Percentiles rank a stretch among this genome's conserved stretches.
phyloP scores from a whole-genome alignment of 2,329 filamentous ascomycete genomes.

The Phialophora tarda region DNA sequence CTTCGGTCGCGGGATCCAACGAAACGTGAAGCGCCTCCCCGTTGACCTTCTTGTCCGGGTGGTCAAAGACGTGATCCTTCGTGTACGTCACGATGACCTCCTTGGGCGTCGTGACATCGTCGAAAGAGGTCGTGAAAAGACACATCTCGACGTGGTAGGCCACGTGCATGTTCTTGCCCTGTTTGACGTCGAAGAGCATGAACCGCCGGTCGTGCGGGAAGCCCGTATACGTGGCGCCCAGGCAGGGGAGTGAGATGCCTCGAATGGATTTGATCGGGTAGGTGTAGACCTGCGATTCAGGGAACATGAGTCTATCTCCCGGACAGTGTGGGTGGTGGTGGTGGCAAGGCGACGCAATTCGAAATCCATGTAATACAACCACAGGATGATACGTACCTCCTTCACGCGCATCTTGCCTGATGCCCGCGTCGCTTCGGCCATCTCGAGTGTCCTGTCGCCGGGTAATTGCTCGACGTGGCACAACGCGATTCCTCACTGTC shows the following conservation, averaged over 20 bases:
- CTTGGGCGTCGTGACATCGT: conserved; percentile 40
- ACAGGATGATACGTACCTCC: conserved; percentile 12
- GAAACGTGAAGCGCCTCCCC: conserved; percentile 60
- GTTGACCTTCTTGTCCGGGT: conserved; percentile 33
- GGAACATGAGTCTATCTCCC: background rate
- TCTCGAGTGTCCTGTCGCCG: background rate
- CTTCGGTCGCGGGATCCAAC: conserved; percentile 58
- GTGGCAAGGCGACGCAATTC: background rate
- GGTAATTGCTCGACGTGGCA: background rate
- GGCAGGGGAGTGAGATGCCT: conserved; percentile 60
- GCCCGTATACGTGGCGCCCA: conserved; percentile 66
- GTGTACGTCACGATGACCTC: conserved; percentile 34
- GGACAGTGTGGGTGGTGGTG: background rate
- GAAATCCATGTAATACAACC: background rate
- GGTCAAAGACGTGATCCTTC: conserved; percentile 35
- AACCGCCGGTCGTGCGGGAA: conserved; percentile 71
- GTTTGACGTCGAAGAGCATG: conserved; percentile 66
- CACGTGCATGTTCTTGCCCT: conserved; percentile 65
- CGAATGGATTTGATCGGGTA: conserved; percentile 78
- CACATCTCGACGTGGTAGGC: conserved; percentile 63
- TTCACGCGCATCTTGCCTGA: conserved; percentile 20
- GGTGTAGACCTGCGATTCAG: conserved; percentile 62
- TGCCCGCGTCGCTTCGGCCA: background rate
- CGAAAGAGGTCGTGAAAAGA: conserved; percentile 63
- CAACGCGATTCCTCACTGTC: background rate